Base-by-base conservation (phyloP, 805 yeast genomes). In the Saturnispora serradocipensis region DNA sequence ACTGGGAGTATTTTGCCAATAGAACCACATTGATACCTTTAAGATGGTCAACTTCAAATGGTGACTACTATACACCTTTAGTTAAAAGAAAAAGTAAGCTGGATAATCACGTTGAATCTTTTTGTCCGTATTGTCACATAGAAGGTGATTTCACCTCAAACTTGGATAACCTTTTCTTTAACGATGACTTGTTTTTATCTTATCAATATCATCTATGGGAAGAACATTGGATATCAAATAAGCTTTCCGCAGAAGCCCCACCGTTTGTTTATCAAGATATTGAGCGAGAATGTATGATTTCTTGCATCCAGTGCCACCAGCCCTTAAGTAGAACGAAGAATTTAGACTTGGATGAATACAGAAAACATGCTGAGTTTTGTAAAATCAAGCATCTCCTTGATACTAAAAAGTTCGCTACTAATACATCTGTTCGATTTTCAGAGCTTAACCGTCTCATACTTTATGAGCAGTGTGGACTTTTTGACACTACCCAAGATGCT, bases 201-300 rank as follows among this genome's bases (percentile, higher is more conserved):
- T 46, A 46, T n/a, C 43, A 46, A 27, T 16, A 16, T 9, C 49
- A 46, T 27, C 24, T 46, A 18, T 46, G 49, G 49, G 49, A 46
- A 6, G n/a, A 35, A 13, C 49, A 46, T 27, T 46, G 40, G 40
- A 27, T 46, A 20, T 38, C 34, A 13, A 46, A 25, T 30, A 46
- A 38, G 20, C 10, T 9, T 16, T 46, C 35, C 4, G 11, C 35
- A 8, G 49, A 46, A 25, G 49, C 36, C 3, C 25, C 49, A n/a
- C 44, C 44, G 6, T 27, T 46, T 27, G 20, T 18, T 3, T 30
- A 36, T 46, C 27, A 27, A 9, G 24, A 46, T n/a, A 24, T 9
- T 22, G 16, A 24, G 3, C 9, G 32, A 9, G 10, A 28, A 5
- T 5, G 5, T 9, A 18, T 6, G 2, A 25, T 38, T n/a, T 18